Evolutionary conservation across 148 eudicot species (phyloP).

Genomic region (Vaccinium vitisidaea): DNA sequence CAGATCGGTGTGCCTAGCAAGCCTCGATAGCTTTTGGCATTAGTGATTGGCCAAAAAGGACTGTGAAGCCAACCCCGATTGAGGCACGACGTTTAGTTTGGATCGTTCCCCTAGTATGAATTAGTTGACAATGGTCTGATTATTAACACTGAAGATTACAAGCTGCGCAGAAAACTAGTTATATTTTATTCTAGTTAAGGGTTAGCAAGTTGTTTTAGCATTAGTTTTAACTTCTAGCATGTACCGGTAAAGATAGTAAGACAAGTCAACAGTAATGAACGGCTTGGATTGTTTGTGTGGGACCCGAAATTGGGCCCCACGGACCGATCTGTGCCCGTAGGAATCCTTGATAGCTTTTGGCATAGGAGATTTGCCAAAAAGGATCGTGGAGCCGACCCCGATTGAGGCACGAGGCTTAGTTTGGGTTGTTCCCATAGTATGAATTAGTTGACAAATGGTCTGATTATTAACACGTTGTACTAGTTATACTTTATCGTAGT

Average conservation of each 20-base stretch:
- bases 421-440: too few relatives aligned
- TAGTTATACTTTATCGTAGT: neutral
- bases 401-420: too few relatives aligned
- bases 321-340: too few relatives aligned
- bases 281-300: too few relatives aligned
- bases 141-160: neutral
- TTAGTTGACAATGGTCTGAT: conserved; percentile 5
- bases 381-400: too few relatives aligned
- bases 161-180: neutral
- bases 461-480: too few relatives aligned
- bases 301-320: too few relatives aligned
- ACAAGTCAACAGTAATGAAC: neutral
- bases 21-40: neutral
- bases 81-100: neutral
- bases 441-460: too few relatives aligned
- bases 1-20: too few relatives aligned
- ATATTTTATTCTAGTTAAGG: neutral
- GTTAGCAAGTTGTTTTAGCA: neutral
- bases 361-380: too few relatives aligned
- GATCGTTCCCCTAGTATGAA: neutral
- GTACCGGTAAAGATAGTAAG: too few relatives aligned
- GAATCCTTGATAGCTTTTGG: too few relatives aligned
- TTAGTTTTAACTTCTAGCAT: neutral
- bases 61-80: neutral
- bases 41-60: neutral